Evolutionary conservation across 768 basidiomycete genomes (phyloP), one percentile per base, ranked within the genome.

Genomic region (Russula virescens): DNA sequence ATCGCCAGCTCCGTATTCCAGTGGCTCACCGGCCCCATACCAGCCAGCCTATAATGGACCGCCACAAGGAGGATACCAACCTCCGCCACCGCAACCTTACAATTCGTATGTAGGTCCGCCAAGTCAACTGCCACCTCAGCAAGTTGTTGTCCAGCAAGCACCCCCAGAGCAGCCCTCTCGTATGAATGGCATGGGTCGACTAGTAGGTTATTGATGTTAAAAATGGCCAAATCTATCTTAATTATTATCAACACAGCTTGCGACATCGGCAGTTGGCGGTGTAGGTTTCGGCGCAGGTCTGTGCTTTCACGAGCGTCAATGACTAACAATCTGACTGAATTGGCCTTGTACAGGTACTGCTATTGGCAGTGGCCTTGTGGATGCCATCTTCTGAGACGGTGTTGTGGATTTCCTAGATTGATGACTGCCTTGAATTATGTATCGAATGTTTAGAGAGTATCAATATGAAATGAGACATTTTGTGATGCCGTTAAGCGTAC

Each of bases 281-380:
- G 83, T 84, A 59, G 89, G 89, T 0, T 89, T 89, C 66, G 89
- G 89, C 68, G 87, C 86, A 61, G 87, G 87, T 85, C 55, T 55
- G 82, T 76, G 16, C 40, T 58, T 19, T 19, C 47, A 52, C 48
- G 7, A 51, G 26, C 10, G 18, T 34, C 48, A 23, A 38, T 11
- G 28, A 9, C 16, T 38, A 18, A 21, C 19, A 50, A 18, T 42
- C 9, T 9, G n/a, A 55, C 61, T 62, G 23, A 60, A 16, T 34
- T 53, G 40, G 8, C 18, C 50, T 47, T 55, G 11, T 38, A 4
- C 52, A 78, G 82, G 79, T 70, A 75, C 81, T 69, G 82, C 81
- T 26, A 77, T 83, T 58, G 82, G 81, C 8, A 72, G 80, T 52
- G 82, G 80, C 1, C 63, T 83, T 53, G 75, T 83, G 60, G 69